Percentiles rank a stretch among this genome's conserved stretches.
Evolutionary conservation across 495 filamentous ascomycete species (phyloP).

Genomic region (Terfezia boudieri): DNA sequence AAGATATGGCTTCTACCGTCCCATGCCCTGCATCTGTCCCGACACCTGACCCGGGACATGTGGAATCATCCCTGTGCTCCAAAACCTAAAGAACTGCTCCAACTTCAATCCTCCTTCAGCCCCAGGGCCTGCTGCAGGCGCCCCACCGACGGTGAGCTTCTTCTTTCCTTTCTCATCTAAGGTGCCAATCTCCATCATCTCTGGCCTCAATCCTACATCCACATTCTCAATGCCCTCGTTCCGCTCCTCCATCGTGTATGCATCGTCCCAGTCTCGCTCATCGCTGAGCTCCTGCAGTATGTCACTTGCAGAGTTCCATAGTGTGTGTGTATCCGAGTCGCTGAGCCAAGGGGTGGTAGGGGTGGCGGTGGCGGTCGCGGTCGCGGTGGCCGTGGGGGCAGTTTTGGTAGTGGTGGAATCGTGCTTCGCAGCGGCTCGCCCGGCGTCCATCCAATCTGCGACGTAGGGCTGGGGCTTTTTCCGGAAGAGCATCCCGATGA

Average conservation of each 20-base stretch:
- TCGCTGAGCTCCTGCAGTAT: constrained; percentile 25
- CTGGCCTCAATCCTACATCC: constrained; percentile 7
- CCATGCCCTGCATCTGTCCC: not conserved
- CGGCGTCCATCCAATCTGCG: constrained; percentile 37
- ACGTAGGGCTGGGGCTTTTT: constrained; percentile 41
- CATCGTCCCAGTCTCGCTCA: constrained; percentile 23
- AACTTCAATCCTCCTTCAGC: constrained; percentile 18
- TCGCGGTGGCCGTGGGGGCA: not conserved
- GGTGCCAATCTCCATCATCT: constrained; percentile 19
- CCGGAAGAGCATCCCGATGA: constrained; percentile 34
- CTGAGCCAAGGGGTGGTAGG: too few relatives aligned
- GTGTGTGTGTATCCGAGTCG: not conserved
- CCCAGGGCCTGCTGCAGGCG: constrained; percentile 18
- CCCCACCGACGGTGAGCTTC: constrained; percentile 6
- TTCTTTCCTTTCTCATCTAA: constrained; percentile 20
- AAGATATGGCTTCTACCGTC: not conserved
- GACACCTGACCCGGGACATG: constrained; percentile 14
- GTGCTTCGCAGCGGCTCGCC: constrained; percentile 6
- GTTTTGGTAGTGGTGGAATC: not conserved
- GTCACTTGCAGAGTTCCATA: constrained; percentile 10
- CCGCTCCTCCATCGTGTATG: constrained; percentile 20
- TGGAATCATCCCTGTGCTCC: constrained; percentile 15
- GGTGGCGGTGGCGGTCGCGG: too few relatives aligned
- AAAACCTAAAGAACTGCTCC: constrained; percentile 27
- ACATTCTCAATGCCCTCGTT: constrained; percentile 8